Conservation (phyloP, 2,329 filamentous ascomycete species). For the Claviceps sp. region DNA sequence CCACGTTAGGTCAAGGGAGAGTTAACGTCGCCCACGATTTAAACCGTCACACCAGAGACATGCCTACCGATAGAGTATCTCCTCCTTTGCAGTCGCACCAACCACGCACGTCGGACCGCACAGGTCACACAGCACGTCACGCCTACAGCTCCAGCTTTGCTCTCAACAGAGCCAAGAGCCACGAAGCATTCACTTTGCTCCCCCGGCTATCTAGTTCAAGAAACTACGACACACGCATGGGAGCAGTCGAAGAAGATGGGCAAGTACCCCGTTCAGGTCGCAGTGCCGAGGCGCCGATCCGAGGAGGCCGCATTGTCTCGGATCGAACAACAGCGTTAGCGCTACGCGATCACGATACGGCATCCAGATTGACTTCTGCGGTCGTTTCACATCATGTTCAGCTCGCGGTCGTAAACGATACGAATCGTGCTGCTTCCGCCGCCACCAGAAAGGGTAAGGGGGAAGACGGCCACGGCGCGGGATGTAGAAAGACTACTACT, state of each 20-base stretch:
- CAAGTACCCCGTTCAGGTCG: background rate
- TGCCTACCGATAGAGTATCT: background rate
- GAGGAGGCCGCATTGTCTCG: background rate
- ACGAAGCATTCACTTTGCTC: slow-evolving; percentile 12
- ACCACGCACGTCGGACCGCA: background rate
- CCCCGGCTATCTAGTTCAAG: slow-evolving; percentile 4
- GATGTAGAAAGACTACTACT: background rate
- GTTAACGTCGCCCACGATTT: background rate
- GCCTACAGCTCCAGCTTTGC: slow-evolving; percentile 11
- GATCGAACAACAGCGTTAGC: background rate
- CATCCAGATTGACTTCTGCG: background rate
- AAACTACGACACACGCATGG: background rate
- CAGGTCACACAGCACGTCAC: background rate
- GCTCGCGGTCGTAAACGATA: background rate
- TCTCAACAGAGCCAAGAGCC: slow-evolving; percentile 10
- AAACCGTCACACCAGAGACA: background rate
- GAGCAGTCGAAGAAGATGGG: background rate
- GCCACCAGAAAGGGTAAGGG: background rate
- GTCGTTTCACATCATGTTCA: background rate
- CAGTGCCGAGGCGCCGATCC: background rate
- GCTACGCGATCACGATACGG: slow-evolving; percentile 2
- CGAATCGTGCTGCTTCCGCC: background rate
- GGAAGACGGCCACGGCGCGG: background rate
- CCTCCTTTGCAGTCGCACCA: background rate
- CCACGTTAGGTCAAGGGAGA: slow-evolving; percentile 2